Evolutionary conservation across 2,329 filamentous ascomycete species (phyloP), one percentile per base, ranked within the genome.

Genomic region (Neofusicoccum umdonicola): DNA sequence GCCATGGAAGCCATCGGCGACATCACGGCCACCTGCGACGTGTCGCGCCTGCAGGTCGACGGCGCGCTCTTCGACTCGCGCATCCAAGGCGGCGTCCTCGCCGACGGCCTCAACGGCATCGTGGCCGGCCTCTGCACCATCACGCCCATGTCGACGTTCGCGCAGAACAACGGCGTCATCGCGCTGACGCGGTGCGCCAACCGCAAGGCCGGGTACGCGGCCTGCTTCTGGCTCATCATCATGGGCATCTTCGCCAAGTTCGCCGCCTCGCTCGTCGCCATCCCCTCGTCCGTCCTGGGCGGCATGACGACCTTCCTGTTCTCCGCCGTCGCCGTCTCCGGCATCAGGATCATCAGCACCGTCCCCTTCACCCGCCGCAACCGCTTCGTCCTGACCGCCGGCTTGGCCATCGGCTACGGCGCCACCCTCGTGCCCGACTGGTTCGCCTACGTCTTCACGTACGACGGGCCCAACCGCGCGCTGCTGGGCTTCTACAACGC

Each of bases 211-310:
- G 92, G 92, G 4, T 93, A 92, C 74, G 90, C 88, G 56, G 90
- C 88, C 73, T 92, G 86, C 74, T 82, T 90, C 71, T 93, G 93
- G 81, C 84, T 95, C 11, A 78, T 95, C 67, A 76, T 95, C 69
- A 92, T 93, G 87, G 92, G 92, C 15, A 80, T 95, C 66, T 92
- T 94, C 70, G 87, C 90, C 69, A 95, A 95, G 77, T 93, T 94
- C 69, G 91, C 90, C 0, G 91, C 91, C 0, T 85, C 90, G 0
- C 85, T 95, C 3, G 90, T 92, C 4, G 85, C 90, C 4, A 94
- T 95, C 68, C 91, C 91, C 0, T 72, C 69, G 9, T 70, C 81
- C 1, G 81, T 83, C 0, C 72, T 83, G 1, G 81, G 81, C 8
- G 81, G 81, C 45, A 83, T 83, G 81, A 83, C 91, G 0, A 92